Evolutionary conservation across 345 rosid genomes (phyloP), one percentile per base, ranked within the genome.

Genomic region (Acer campestre): DNA sequence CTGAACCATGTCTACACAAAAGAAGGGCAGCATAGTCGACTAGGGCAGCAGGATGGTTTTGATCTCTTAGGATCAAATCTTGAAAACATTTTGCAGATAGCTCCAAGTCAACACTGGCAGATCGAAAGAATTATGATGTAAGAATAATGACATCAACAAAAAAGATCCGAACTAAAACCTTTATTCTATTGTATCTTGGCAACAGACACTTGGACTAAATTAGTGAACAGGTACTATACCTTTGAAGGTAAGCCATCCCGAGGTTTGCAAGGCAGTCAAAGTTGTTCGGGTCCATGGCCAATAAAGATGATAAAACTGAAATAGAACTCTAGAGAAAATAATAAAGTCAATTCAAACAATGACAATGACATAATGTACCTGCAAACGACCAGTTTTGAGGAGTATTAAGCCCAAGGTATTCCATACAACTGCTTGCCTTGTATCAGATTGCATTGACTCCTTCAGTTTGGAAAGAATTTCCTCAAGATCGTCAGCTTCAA

Each of bases 221-320:
- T 11, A 42, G 46, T 42, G 55, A 67, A 20, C 55, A n/a, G 25
- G 49, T 42, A 42, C 46, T 42, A 71, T 29, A 96, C 99, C 90
- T 90, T 82, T 91, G 99, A 55, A 96, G 89, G 84, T 90, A 90
- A 59, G 97, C 98, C 73, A 92, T 88, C 75, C 99, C 99, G 49
- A 96, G 91, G 85, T 94, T 96, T 79, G 84, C 91, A n/a, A 92
- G 88, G 90, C 99, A 95, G 84, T 95, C 99, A 65, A 78, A 86
- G 82, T 94, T 91, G 86, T 88, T 83, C 61, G 97, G 92, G 70
- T 84, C 90, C 77, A 85, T 68, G 44, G 83, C 85, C 89, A 94
- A 79, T 84, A 94, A 80, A 76, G 89, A 84, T 31, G 95, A 92
- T 78, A 93, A 86, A 78, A 94, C 85, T 58, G 95, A 85, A 76